A percentile compares a stretch with the other conserved stretches of the same genome.
phyloP scores from a whole-genome alignment of 139 green algal species.

The Desmodesmus armatus region DNA sequence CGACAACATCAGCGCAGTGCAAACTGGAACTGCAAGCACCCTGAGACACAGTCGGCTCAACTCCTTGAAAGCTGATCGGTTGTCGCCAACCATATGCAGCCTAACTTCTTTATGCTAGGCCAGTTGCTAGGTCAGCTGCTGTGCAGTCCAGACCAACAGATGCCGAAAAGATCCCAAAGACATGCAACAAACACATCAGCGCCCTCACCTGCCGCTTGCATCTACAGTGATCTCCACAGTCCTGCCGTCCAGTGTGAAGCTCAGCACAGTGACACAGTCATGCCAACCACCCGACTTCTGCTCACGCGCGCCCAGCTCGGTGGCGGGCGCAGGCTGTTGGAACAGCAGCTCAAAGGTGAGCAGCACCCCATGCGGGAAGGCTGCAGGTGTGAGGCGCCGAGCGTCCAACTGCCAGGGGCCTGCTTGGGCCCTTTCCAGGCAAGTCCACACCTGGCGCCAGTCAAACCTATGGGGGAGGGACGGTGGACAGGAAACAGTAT shows the following conservation, averaged over 20 bases:
- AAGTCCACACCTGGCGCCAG: conserved; percentile 46
- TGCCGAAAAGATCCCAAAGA: neutral
- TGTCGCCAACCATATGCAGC: too few species aligned
- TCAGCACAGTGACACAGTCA: conserved; percentile 30
- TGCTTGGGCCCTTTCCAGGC: conserved; percentile 32
- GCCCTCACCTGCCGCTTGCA: conserved; percentile 25
- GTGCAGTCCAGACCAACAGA: neutral
- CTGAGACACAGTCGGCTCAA: too few species aligned
- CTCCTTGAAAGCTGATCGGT: too few species aligned
- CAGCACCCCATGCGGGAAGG: conserved; percentile 36
- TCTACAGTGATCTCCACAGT: conserved; percentile 28
- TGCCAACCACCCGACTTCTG: neutral
- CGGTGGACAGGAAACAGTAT: too few species aligned
- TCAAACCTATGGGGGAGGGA: too few species aligned
- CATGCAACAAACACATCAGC: neutral
- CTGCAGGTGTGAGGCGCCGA: neutral
- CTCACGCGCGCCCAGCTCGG: neutral
- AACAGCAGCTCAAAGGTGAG: conserved; percentile 46
- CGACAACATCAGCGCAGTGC: too few species aligned
- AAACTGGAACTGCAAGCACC: too few species aligned
- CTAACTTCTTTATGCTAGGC: too few species aligned
- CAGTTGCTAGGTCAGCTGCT: too few species aligned
- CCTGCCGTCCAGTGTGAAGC: conserved; percentile 34
- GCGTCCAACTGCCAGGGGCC: conserved; percentile 43
- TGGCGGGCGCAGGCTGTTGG: conserved; percentile 24